Conservation (phyloP, 208 protist species). For the Trypanosoma boissoni region DNA sequence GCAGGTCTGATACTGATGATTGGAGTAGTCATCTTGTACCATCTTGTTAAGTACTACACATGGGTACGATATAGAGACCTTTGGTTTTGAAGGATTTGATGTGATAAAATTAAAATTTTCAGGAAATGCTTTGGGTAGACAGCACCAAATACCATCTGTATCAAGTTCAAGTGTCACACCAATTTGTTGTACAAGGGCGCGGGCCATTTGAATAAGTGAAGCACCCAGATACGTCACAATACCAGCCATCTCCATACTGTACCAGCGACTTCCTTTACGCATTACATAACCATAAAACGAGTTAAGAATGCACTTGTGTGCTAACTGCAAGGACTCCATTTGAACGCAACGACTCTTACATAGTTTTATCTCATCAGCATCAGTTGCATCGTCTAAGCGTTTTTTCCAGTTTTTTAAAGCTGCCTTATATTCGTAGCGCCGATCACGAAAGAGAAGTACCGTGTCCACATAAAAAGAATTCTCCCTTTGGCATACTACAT, state of each 20-base stretch:
- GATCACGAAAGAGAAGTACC: conserved; percentile 98
- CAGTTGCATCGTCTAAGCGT: conserved; percentile 82
- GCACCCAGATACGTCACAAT: conserved; percentile 98
- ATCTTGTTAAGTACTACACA: conserved; percentile 99
- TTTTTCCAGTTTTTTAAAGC: conserved; percentile 96
- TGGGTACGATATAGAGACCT: conserved; percentile 93
- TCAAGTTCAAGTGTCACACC: conserved; percentile 99
- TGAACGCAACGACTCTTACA: conserved; percentile 95
- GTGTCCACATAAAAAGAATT: conserved; percentile 99
- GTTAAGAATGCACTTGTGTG: conserved; percentile 99
- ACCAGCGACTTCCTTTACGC: conserved; percentile 98
- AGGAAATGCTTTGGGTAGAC: conserved; percentile 97
- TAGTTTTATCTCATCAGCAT: conserved; percentile 82
- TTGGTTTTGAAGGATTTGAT: conserved; percentile 47
- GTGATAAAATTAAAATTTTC: conserved; percentile 94
- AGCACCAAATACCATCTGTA: conserved; percentile 99
- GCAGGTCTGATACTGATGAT: conserved; percentile 98
- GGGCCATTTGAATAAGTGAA: conserved; percentile 98
- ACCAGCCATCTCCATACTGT: conserved; percentile 99
- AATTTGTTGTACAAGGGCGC: conserved; percentile 96
- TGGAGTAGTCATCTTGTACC: conserved; percentile 97
- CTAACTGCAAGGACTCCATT: conserved; percentile 99
- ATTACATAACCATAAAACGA: conserved; percentile 99
- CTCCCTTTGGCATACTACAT: conserved; percentile 99
- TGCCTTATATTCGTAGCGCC: conserved; percentile 99